Base-by-base conservation (phyloP, 129 eudicot species). In the Chrysanthemum makinoi region DNA sequence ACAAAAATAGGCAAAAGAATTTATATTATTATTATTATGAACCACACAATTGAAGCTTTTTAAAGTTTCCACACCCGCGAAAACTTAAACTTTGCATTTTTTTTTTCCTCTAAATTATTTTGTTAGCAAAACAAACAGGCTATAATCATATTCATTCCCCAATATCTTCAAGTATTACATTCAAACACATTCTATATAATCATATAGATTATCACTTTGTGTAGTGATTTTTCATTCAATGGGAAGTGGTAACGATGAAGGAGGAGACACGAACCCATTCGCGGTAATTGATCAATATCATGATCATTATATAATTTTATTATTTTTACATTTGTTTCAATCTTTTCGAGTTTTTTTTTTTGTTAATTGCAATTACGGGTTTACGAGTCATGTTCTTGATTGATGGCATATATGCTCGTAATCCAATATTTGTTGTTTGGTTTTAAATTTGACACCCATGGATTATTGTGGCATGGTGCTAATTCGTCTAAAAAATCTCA, bases 41-140 rank as follows among this genome's bases (percentile, higher is more conserved):
- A 78, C 82, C 77, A 59, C 72, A 26, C 68, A 39, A 72, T 19
- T 70, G 48, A 78, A 71, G 53, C 26, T 55, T 63, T 53, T 54
- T 35, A 28, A 63, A 63, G 43, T 30, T 63, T 35, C 62, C 24
- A 54, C 70, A 64, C 82, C 77, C 82, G 77, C 77, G 68, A 78
- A 78, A 78, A 78, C 68, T 39, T 39, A 7, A 35, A 39, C 73
- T 78, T 72, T 47, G 17, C 50, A 64, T 70, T 74, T 58, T 58
- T 58, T 58, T 20, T 22, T 75, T 22, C 72, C 66, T 54, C 55
- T 10, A 17, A 16, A 22, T 43, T 52, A 35, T 54, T 43, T 70
- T 18, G 26, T 24, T 53, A 70, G 48, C 77, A 70, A 71, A 71
- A 18, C 20, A 55, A 64, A 10, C 26, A 71, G 28, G 46, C 68